Evolutionary conservation across 176 grass and related monocot genomes (phyloP), one percentile per base, ranked within the genome.

Genomic region (Saccharum officinarum): DNA sequence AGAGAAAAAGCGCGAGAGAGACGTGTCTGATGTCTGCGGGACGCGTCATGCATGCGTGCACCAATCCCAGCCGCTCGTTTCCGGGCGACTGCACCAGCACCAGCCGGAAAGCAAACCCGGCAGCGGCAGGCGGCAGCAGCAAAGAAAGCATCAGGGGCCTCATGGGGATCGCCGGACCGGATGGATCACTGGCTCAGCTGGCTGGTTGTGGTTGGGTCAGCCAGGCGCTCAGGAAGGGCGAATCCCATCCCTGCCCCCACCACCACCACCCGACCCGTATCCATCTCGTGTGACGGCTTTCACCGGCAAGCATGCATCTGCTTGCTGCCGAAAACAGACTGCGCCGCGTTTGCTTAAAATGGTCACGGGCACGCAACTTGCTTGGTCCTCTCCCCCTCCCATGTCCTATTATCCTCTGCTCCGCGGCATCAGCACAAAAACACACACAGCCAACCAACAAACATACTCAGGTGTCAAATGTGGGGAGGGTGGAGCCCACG

Each of bases 271-370:
- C 44, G 10, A 12, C 42, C 42, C 42, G 42, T 45, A 45, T 45
- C 10, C 42, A 45, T 45, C 42, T 28, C 42, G 41, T 11, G 41
- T 9, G 41, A 28, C 8, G 41, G 1, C 45, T 4, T 47, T 40
- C 42, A 49, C 13, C 12, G 46, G 71, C 62, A 49, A 57, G 47
- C 47, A 61, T 38, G 37, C 5, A 38, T 1, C 5, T 42, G 80
- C 67, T 30, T 34, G 57, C 74, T 67, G 75, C 87, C 75, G 8
- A 84, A 88, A 88, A 88, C 78, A 25, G 80, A 33, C 36, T 10
- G 52, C 41, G 23, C 44, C 5, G 65, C 66, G 66, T 67, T 23
- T 33, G 80, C 86, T 82, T 25, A 67, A 82, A 77, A 28, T 28
- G 28, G 85, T n/a, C 61, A 76, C 72, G 11, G 1, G 6, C 65